Base-by-base conservation (phyloP, 129 eudicot species). In the Pulicaria dysenterica region DNA sequence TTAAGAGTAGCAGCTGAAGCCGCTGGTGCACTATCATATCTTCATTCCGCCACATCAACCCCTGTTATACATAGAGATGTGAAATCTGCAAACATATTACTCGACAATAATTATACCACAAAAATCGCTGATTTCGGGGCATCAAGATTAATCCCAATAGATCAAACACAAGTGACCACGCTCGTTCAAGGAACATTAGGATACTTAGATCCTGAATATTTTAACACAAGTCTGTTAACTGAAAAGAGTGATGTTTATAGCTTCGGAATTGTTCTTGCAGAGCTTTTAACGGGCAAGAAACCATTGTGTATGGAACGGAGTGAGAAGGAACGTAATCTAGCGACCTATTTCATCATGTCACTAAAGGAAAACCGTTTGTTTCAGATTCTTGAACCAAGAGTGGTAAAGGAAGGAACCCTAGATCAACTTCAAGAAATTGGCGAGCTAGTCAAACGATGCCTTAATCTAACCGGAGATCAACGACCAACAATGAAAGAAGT, bases 401-500 rank as follows among this genome's bases (percentile, higher is more conserved):
- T 88, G 70, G 74, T 74, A 51, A 77, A 71, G 48, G 84, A 88
- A 12, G 90, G 82, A n/a, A 61, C 72, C 9, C 11, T 80, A 13
- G 87, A 80, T 67, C 88, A 85, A 68, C 74, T 88, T 39, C 73
- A 71, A 39, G 47, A 49, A 42, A 57, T 82, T 40, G 83, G 79
- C 39, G 80, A 80, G 44, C 82, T 85, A 5, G 88, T 79, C 47
- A 85, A 69, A 58, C 80, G 85, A 61, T 88, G 95, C 54, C 72
- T 88, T 12, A 75, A 31, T 58, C 59, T 80, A 5, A 58, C 59
- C 6, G 64, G 89, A 7, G 80, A 73, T 16, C 63, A 79, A 5
- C 83, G 93, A 38, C 93, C 89, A 9, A 82, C 85, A 1, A 88
- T 88, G 95, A 88, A 83, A 64, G 95, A 88, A 67, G 90, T 88